Conservation (phyloP, 129 eudicot genomes). For the Centrapalus pauciflorus region DNA sequence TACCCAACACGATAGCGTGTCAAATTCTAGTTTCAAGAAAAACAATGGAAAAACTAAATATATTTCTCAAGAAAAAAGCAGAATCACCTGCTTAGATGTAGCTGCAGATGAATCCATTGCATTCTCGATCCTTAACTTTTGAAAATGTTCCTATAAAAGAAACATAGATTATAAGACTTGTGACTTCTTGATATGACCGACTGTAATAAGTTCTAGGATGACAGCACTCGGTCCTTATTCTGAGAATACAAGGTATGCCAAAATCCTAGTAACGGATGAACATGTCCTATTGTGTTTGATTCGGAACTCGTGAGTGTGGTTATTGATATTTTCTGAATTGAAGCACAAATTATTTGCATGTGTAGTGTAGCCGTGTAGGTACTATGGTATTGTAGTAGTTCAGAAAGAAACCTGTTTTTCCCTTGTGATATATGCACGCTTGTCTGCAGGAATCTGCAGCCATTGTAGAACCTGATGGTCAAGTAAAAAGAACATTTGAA, state of each 20-base stretch:
- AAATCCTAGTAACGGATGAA: neutral
- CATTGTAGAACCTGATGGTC: conserved; percentile 59
- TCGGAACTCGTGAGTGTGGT: no score
- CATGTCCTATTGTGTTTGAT: no score
- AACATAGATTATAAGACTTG: neutral
- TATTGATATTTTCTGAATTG: neutral
- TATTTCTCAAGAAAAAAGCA: neutral
- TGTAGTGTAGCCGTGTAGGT: neutral
- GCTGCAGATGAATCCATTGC: conserved; percentile 93
- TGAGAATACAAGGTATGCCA: neutral
- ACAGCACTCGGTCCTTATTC: neutral
- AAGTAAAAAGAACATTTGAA: neutral
- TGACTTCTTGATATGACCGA: neutral
- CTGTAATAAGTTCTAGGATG: neutral
- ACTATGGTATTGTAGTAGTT: no score
- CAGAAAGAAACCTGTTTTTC: conserved; percentile 68
- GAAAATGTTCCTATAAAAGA: conserved; percentile 69
- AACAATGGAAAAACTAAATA: neutral
- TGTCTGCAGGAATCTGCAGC: conserved; percentile 84
- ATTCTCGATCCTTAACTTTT: conserved; percentile 75
- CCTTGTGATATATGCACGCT: conserved; percentile 78
- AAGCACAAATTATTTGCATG: neutral
- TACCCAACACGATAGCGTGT: neutral
- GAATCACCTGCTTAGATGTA: conserved; percentile 74
- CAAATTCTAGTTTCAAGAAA: neutral